Evolutionary conservation across 768 basidiomycete genomes (phyloP).

Genomic region (Cystobasidium onofrii): DNA sequence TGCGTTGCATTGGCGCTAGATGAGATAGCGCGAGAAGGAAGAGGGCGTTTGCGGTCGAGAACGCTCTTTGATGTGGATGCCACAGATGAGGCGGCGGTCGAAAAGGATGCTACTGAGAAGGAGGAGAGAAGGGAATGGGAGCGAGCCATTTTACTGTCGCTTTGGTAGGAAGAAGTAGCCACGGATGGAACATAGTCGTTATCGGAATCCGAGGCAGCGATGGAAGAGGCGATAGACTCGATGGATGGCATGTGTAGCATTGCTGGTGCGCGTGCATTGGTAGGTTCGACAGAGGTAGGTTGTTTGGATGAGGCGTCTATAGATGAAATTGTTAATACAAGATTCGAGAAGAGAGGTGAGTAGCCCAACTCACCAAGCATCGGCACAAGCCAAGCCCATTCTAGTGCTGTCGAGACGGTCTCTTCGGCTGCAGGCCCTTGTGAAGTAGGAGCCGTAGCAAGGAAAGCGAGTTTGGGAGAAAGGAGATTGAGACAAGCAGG

Average conservation of each 20-base stretch:
- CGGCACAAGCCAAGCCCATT: slow-evolving; percentile 26
- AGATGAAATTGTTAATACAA: background rate
- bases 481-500: too few species aligned
- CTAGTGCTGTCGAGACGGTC: background rate
- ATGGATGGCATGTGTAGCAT: slow-evolving; percentile 4
- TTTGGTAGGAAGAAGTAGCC: background rate
- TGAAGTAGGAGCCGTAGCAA: background rate
- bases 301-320: background rate
- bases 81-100: slow-evolving; percentile 3
- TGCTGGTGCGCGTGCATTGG: background rate
- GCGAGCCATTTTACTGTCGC: slow-evolving; percentile 18
- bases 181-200: background rate
- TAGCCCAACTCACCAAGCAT: slow-evolving; percentile 12
- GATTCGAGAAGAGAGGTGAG: background rate
- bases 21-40: background rate
- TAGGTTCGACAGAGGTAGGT: background rate
- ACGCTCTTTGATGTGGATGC: slow-evolving; percentile 6
- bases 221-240: background rate
- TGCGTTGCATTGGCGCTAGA: background rate
- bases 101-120: slow-evolving; percentile 14
- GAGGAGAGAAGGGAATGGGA: slow-evolving; percentile 19
- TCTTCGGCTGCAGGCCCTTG: too few species aligned
- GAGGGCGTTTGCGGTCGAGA: slow-evolving; percentile 14
- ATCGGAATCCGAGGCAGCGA: background rate
- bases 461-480: too few species aligned